Evolutionary conservation across 2,329 filamentous ascomycete species (phyloP).

Genomic region (Diaporthe citriasiana): DNA sequence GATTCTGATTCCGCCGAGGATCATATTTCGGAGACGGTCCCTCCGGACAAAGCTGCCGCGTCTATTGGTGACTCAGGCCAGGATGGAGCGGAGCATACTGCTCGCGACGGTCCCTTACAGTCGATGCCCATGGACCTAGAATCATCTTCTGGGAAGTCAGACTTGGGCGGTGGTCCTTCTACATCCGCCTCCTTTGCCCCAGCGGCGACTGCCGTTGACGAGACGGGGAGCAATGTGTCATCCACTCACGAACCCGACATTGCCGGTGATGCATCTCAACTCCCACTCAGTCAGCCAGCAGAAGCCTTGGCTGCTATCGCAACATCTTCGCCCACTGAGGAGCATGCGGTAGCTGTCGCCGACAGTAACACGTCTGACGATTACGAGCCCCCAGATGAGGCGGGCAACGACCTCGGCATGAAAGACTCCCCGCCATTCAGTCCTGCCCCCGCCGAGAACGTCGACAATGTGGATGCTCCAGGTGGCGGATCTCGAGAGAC

Average conservation of each 20-base stretch:
- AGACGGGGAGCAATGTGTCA: not conserved
- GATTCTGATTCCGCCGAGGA: conserved; percentile 55
- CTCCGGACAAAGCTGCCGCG: not conserved
- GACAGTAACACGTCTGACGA: conserved; percentile 59
- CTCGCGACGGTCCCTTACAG: conserved; percentile 10
- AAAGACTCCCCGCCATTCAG: conserved; percentile 43
- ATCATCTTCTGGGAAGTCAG: conserved; percentile 26
- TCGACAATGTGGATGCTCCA: conserved; percentile 49
- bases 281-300: conserved; percentile 11
- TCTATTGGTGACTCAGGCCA: not conserved
- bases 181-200: not conserved
- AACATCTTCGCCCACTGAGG: not conserved
- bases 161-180: not conserved
- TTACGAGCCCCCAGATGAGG: conserved; percentile 68
- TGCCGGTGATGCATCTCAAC: not conserved
- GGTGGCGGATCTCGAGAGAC: conserved; percentile 45
- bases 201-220: not conserved
- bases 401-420: conserved; percentile 43
- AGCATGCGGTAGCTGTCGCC: conserved; percentile 28
- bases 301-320: conserved; percentile 6
- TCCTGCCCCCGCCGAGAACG: conserved; percentile 44
- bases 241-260: not conserved
- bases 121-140: conserved; percentile 46
- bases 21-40: conserved; percentile 40
- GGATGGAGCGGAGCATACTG: not conserved